These are phyloP conservation scores for Coccomyxa sp. DNA, from an alignment of 139 green algal species.

Conservation along the genomic window DNA sequence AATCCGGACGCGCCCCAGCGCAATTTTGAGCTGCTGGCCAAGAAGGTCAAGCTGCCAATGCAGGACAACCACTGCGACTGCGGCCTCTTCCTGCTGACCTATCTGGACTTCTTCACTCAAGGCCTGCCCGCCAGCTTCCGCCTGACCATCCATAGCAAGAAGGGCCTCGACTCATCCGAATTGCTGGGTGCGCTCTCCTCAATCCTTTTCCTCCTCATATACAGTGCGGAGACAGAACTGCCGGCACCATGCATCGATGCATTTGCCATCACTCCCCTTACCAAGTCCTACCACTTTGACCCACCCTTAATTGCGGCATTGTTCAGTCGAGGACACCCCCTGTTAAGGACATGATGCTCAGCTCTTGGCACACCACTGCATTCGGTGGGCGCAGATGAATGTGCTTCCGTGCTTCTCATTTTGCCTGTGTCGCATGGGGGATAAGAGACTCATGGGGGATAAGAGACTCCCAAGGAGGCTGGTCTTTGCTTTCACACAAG, in stretches of 20 bases:
- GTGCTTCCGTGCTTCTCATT: no score
- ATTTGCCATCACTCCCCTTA: no score
- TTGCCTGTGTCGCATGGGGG: no score
- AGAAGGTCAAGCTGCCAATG: not conserved
- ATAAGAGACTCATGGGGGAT: no score
- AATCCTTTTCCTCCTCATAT: not conserved
- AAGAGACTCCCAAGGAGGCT: no score
- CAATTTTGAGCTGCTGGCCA: not conserved
- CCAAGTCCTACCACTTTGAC: no score
- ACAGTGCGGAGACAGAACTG: not conserved
- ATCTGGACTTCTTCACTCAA: slow-evolving; percentile 74
- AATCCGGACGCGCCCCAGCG: slow-evolving; percentile 13
- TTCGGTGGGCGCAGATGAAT: no score
- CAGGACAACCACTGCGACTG: slow-evolving; percentile 93
- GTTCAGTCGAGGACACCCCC: no score
- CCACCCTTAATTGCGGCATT: no score
- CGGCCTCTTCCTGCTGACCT: slow-evolving; percentile 86
- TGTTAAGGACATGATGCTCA: no score
- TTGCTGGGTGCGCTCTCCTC: not conserved
- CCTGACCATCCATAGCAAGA: not conserved
- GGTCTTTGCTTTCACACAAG: no score
- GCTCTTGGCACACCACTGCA: no score
- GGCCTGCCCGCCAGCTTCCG: slow-evolving; percentile 9
- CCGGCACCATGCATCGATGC: not conserved
- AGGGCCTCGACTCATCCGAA: not conserved